Evolutionary conservation across 2,329 filamentous ascomycete species (phyloP), one percentile per base, ranked within the genome.

Genomic region (Trichoderma endophyticum): DNA sequence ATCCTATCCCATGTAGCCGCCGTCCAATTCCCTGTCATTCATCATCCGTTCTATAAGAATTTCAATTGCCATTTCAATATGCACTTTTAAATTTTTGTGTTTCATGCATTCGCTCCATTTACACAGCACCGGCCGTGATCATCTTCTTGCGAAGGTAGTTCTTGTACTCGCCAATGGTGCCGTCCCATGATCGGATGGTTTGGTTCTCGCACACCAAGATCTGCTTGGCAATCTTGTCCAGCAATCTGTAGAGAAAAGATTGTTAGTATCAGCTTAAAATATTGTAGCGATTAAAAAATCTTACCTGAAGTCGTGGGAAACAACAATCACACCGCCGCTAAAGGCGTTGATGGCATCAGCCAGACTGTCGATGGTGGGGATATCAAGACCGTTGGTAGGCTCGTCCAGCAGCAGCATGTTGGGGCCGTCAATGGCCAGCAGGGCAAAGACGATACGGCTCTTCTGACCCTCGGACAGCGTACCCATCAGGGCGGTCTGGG

Each of bases 151-250:
- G 92, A 80, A 99, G 89, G 85, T 98, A 90, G 86, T 97, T 93
- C 93, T 99, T 99, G 93, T 99, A 99, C 73, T 94, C 91, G 77
- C 91, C 92, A 80, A 99, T 99, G 75, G 84, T 86, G 78, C 95
- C 95, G 75, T 95, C 91, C 96, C 96, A 99, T 79, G 90, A 85
- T 78, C 88, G 91, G 78, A 98, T 94, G 15, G 94, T 95, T 89
- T 95, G 94, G 90, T 99, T 94, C 86, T 99, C 96, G 84, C 97
- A 99, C 71, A 99, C 96, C 85, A 99, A 91, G 84, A 99, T 99
- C 83, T 99, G 94, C 89, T 99, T 99, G 78, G 96, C 96, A 82
- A 99, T 98, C 88, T 97, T 98, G 90, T 99, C 96, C 76, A 99
- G 91, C 79, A 99, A 87, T 87, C 95, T 97, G 72, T 71, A 48